Evolutionary conservation across 129 eudicot genomes (phyloP).

Genomic region (Arctium lappa): DNA sequence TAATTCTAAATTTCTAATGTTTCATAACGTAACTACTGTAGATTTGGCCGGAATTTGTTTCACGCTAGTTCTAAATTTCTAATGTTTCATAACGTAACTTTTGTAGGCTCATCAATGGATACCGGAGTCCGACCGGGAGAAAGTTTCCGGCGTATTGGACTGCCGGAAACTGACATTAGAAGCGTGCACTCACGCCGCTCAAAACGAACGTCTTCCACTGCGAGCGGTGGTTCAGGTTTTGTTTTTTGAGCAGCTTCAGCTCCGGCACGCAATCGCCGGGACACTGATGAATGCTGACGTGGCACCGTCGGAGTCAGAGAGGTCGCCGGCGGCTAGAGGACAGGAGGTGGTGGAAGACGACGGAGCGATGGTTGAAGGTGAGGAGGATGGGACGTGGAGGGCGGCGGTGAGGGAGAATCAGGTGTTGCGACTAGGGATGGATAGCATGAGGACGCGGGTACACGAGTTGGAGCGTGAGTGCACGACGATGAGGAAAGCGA

Average conservation of each 20-base stretch:
- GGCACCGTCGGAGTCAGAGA: slow-evolving; percentile 20
- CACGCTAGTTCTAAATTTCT: background rate
- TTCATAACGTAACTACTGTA: slow-evolving; percentile 5
- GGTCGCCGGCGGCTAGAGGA: slow-evolving; percentile 19
- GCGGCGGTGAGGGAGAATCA: slow-evolving; percentile 86
- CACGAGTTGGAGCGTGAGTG: slow-evolving; percentile 93
- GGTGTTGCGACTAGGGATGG: slow-evolving; percentile 87
- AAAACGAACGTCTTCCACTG: slow-evolving; percentile 91
- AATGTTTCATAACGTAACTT: background rate
- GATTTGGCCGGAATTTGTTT: slow-evolving; percentile 12
- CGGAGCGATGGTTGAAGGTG: slow-evolving; percentile 27
- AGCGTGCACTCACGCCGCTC: slow-evolving; percentile 99
- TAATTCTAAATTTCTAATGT: background rate
- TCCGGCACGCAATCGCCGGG: slow-evolving; percentile 94
- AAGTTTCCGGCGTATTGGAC: slow-evolving; percentile 75
- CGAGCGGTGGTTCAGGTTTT: slow-evolving; percentile 88
- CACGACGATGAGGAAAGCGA: slow-evolving; percentile 77
- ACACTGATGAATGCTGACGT: slow-evolving; percentile 49
- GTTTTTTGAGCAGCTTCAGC: slow-evolving; percentile 95
- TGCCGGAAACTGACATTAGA: slow-evolving; percentile 90
- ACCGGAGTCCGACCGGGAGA: slow-evolving; percentile 75
- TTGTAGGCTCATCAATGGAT: slow-evolving; percentile 92
- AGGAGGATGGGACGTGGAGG: slow-evolving; percentile 52
- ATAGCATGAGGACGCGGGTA: slow-evolving; percentile 92
- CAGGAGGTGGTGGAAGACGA: slow-evolving; percentile 18